phyloP scores from a whole-genome alignment of 768 basidiomycete species.

The Cystobasidium onofrii region DNA sequence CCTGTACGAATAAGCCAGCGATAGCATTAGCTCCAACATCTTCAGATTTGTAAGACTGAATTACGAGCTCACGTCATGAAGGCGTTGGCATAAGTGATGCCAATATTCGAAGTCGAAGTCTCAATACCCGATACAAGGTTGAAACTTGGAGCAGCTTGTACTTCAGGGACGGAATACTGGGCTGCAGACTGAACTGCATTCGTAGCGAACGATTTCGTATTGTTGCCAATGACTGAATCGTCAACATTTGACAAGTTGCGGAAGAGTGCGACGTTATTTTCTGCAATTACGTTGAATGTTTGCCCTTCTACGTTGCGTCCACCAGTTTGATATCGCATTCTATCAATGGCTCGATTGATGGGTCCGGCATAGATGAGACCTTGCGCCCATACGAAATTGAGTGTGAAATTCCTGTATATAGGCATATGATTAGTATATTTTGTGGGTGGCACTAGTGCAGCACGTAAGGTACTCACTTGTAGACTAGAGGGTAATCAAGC shows the following conservation, averaged over 20 bases:
- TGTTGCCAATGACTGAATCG: slow-evolving; percentile 10
- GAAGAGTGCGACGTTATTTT: not conserved
- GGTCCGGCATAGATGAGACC: slow-evolving; percentile 57
- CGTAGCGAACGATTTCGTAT: slow-evolving; percentile 41
- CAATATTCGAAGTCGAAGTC: slow-evolving; percentile 56
- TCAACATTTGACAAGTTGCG: not conserved
- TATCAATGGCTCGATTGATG: slow-evolving; percentile 69
- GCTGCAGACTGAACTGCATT: not conserved
- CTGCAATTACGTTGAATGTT: slow-evolving; percentile 46
- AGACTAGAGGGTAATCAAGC: slow-evolving; percentile 79
- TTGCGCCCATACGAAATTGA: slow-evolving; percentile 84
- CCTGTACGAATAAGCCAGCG: slow-evolving; percentile 44
- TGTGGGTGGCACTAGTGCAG: too few relatives aligned
- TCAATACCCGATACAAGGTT: slow-evolving; percentile 60
- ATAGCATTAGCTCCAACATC: slow-evolving; percentile 11
- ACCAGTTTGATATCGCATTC: slow-evolving; percentile 73
- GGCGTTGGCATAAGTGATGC: slow-evolving; percentile 74
- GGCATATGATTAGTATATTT: too few relatives aligned
- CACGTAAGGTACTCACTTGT: slow-evolving; percentile 53
- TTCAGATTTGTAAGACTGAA: too few relatives aligned
- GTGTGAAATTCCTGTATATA: slow-evolving; percentile 54
- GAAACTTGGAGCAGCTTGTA: slow-evolving; percentile 57
- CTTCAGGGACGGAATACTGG: slow-evolving; percentile 33
- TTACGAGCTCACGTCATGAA: slow-evolving; percentile 71
- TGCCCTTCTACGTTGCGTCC: slow-evolving; percentile 52